A percentile compares a stretch with the other conserved stretches of the same genome.
These are phyloP conservation scores for Globisporangium echinulatum DNA, from an alignment of 352 stramenopile species.

Conservation along the genomic window DNA sequence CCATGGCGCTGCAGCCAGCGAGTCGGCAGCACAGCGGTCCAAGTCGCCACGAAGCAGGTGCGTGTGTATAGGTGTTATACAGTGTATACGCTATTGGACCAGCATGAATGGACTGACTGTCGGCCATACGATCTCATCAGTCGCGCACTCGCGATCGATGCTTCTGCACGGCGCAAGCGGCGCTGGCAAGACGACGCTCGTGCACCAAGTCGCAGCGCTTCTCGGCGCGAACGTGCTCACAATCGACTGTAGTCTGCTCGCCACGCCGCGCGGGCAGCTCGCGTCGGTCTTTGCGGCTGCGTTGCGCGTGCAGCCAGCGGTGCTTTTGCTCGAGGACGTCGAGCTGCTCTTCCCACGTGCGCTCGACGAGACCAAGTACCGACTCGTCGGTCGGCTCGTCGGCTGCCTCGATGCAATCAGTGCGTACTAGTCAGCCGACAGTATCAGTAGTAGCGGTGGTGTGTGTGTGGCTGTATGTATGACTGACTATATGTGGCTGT, in stretches of 20 bases:
- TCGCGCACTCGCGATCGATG: slow-evolving; percentile 30
- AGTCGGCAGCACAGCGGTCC: too few species aligned
- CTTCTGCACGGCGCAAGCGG: slow-evolving; percentile 62
- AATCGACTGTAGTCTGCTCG: slow-evolving; percentile 55
- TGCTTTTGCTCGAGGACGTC: slow-evolving; percentile 68
- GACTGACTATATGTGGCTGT: background rate
- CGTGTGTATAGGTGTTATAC: too few species aligned
- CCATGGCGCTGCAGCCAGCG: slow-evolving; percentile 22
- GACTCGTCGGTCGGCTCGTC: slow-evolving; percentile 56
- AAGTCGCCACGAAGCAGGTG: slow-evolving; percentile 9
- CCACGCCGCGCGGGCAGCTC: slow-evolving; percentile 42
- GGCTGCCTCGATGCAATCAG: slow-evolving; percentile 47
- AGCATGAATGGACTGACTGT: too few species aligned
- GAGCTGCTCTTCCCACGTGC: slow-evolving; percentile 68
- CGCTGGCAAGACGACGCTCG: slow-evolving; percentile 66
- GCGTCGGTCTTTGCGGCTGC: slow-evolving; percentile 66
- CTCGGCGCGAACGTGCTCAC: slow-evolving; percentile 49
- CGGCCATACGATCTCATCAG: background rate
- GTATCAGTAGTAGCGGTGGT: background rate
- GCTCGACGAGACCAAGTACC: slow-evolving; percentile 69
- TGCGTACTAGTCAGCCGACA: slow-evolving; percentile 14
- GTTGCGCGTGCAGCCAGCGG: slow-evolving; percentile 57
- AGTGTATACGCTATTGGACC: too few species aligned
- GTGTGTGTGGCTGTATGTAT: background rate
- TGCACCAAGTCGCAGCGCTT: slow-evolving; percentile 41